Conservation (phyloP, 129 eudicot genomes). For the Silybum marianum region DNA sequence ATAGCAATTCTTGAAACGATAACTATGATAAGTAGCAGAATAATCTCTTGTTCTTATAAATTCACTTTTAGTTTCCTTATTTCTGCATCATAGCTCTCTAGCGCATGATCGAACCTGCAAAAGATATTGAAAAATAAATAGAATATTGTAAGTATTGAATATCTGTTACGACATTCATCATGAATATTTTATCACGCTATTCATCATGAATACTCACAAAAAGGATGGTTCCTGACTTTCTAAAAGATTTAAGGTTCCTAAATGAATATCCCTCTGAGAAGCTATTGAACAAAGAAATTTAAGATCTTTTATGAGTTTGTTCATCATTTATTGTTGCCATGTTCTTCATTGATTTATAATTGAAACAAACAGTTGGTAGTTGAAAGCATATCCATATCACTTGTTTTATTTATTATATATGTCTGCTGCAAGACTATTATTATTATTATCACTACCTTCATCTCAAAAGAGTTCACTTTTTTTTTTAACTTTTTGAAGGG, state of each 20-base stretch:
- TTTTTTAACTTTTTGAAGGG: not conserved
- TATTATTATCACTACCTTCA: slow-evolving; percentile 15
- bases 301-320: slow-evolving; percentile 7
- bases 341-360: slow-evolving; percentile 17
- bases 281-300: slow-evolving; percentile 11
- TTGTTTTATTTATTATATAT: slow-evolving; percentile 12
- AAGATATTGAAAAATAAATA: not conserved
- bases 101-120: not conserved
- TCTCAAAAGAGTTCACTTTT: slow-evolving; percentile 4
- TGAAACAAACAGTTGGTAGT: slow-evolving; percentile 25
- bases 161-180: not conserved
- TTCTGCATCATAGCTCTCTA: not conserved
- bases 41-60: slow-evolving; percentile 1
- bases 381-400: slow-evolving; percentile 20
- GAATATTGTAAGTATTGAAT: no score
- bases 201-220: not conserved
- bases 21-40: not conserved
- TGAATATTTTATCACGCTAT: not conserved
- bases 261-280: not conserved
- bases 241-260: no score
- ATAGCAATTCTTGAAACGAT: not conserved
- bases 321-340: slow-evolving; percentile 23
- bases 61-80: not conserved
- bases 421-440: not conserved
- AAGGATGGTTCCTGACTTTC: not conserved